Evolutionary conservation across 2,329 filamentous ascomycete genomes (phyloP).

Genomic region (Eutypella sp.): DNA sequence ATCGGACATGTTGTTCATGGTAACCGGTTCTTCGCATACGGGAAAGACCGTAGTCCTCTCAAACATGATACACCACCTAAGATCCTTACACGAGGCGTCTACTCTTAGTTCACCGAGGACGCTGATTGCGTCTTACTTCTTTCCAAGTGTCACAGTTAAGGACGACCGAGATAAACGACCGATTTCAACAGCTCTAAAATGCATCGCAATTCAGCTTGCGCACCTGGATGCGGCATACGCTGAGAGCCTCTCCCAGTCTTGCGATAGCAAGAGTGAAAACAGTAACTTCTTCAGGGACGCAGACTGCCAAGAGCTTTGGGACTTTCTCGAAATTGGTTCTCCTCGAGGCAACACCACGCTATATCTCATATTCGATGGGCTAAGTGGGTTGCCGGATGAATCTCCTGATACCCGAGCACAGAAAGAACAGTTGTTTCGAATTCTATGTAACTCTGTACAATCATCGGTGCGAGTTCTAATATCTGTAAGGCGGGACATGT

Average conservation of each 20-base stretch:
- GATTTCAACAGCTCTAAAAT: slow-evolving; percentile 6
- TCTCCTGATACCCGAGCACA: neutral
- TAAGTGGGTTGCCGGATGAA: neutral
- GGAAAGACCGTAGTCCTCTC: slow-evolving; percentile 6
- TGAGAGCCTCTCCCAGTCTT: slow-evolving; percentile 3
- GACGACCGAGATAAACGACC: slow-evolving; percentile 4
- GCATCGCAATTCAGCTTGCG: slow-evolving; percentile 5
- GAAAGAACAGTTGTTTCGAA: slow-evolving; percentile 2
- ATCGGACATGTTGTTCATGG: slow-evolving; percentile 1
- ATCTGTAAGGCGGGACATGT: neutral
- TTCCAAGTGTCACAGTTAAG: slow-evolving; percentile 1
- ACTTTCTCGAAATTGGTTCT: slow-evolving; percentile 3
- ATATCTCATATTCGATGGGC: slow-evolving; percentile 6
- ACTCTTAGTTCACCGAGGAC: slow-evolving; percentile 1
- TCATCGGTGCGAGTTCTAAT: neutral
- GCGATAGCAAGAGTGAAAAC: slow-evolving; percentile 1
- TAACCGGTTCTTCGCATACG: slow-evolving; percentile 5
- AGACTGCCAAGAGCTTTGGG: slow-evolving; percentile 6
- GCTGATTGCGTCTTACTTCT: slow-evolving; percentile 6
- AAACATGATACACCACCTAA: slow-evolving; percentile 3
- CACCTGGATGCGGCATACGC: slow-evolving; percentile 6
- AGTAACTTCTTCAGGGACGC: slow-evolving; percentile 6
- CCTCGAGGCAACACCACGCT: slow-evolving; percentile 2
- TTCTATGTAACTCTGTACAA: neutral
- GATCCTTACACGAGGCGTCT: slow-evolving; percentile 2